Percentiles rank a stretch among this genome's conserved stretches.
Conservation (phyloP, 2,329 filamentous ascomycete genomes). For the Aureobasidium sp. region DNA sequence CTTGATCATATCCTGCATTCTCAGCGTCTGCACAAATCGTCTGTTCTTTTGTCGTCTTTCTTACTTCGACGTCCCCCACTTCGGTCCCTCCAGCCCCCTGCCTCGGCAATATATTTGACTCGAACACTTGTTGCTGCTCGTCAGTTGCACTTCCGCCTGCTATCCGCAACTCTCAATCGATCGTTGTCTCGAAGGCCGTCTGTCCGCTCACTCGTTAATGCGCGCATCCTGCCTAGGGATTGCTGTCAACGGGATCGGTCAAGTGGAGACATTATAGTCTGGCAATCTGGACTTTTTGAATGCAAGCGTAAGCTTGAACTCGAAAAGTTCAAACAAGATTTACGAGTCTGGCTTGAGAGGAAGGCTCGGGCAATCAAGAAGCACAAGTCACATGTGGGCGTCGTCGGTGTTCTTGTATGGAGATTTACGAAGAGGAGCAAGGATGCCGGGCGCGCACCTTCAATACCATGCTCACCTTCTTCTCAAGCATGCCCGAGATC, state of each 20-base stretch:
- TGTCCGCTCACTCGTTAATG: constrained; percentile 53
- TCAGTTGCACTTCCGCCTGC: constrained; percentile 55
- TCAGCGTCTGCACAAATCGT: constrained; percentile 53
- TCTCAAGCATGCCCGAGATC: constrained; percentile 37
- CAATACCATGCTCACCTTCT: neutral
- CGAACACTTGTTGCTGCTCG: constrained; percentile 59
- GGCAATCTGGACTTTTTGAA: constrained; percentile 45
- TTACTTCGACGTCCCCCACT: constrained; percentile 53
- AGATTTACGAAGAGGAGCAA: constrained; percentile 36
- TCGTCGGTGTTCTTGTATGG: constrained; percentile 36
- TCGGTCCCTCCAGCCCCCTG: constrained; percentile 54
- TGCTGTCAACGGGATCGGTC: constrained; percentile 38
- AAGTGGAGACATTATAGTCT: constrained; percentile 31
- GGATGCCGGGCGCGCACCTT: constrained; percentile 33
- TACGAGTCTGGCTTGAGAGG: constrained; percentile 56
- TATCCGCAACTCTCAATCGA: constrained; percentile 58
- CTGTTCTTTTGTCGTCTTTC: constrained; percentile 48
- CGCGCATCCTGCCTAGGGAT: constrained; percentile 59
- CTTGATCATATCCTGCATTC: constrained; percentile 59
- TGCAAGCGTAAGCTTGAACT: constrained; percentile 57
- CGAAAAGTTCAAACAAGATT: constrained; percentile 59
- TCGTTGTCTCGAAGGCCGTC: constrained; percentile 55
- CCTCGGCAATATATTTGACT: constrained; percentile 60
- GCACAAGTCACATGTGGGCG: constrained; percentile 31
- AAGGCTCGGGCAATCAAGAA: constrained; percentile 33